Conservation (phyloP, 2,329 filamentous ascomycete species). For the Mycosphaerella sp. region DNA sequence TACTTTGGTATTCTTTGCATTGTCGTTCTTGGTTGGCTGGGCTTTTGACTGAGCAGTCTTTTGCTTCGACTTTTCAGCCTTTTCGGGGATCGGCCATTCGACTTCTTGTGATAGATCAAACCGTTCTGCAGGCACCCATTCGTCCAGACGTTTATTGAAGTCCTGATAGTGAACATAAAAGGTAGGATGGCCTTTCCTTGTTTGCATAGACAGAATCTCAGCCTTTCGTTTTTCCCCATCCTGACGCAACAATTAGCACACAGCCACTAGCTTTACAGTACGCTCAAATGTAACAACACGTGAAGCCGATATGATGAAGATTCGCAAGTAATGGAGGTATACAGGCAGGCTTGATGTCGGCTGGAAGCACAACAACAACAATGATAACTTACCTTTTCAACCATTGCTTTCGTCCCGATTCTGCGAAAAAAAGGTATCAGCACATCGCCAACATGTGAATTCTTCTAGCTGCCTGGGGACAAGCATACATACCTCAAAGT, state of each 20-base stretch:
- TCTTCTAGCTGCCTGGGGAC: background rate
- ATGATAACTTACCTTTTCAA: slow-evolving; percentile 62
- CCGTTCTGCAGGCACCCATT: slow-evolving; percentile 79
- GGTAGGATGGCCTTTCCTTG: slow-evolving; percentile 77
- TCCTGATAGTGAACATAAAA: slow-evolving; percentile 98
- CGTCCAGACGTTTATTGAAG: slow-evolving; percentile 85
- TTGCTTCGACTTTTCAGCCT: slow-evolving; percentile 77
- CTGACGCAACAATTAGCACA: slow-evolving; percentile 34
- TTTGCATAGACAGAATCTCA: slow-evolving; percentile 91
- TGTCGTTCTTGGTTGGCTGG: slow-evolving; percentile 30
- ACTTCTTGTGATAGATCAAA: slow-evolving; percentile 87
- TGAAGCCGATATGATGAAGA: too few species aligned
- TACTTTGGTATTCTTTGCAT: slow-evolving; percentile 40
- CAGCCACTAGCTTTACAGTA: background rate
- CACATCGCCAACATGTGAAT: background rate
- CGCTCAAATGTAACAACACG: background rate
- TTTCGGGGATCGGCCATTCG: slow-evolving; percentile 91
- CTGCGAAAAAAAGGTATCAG: slow-evolving; percentile 39
- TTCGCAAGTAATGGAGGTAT: too few species aligned
- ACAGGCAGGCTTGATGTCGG: background rate
- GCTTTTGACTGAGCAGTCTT: slow-evolving; percentile 40
- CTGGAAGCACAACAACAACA: background rate
- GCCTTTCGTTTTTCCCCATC: slow-evolving; percentile 82
- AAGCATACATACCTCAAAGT: slow-evolving; percentile 66
- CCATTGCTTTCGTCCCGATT: slow-evolving; percentile 61